Base-by-base conservation (phyloP, 352 stramenopile genomes). In the Phytophthora hibernalis region DNA sequence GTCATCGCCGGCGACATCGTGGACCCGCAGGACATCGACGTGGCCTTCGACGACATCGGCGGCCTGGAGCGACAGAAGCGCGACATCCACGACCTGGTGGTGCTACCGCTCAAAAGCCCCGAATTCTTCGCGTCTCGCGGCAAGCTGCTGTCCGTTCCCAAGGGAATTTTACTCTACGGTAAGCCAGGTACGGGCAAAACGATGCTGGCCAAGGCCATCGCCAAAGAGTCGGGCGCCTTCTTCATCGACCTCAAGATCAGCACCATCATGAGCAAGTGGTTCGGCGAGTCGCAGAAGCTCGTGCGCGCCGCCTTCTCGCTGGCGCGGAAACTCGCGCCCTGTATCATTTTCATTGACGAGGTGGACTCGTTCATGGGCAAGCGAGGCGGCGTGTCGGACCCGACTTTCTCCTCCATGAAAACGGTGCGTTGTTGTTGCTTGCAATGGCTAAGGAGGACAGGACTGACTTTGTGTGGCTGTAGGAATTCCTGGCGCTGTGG, bases 291-390 rank as follows among this genome's bases (percentile, higher is more conserved):
- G 26, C 79, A 98, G 74, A 99, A 99, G 80, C 80, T 98, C 20
- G 93, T 98, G 52, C 85, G 90, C 35, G 95, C 95, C 0, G 93
- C 91, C 18, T 98, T 98, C 76, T 93, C 85, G 45, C 76, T 99
- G 28, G 96, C 96, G 15, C 77, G 86, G 38, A 99, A 99, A 77
- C 82, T 99, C 40, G 86, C 93, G 43, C 97, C 97, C 2, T 97
- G 90, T 65, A 97, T 99, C 69, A 98, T 99, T 55, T 99, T 99
- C 70, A 98, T 99, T 50, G 97, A 99, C 73, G 97, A 99, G 70
- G 90, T 99, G 15, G 92, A 98, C 67, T 95, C 87, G 49, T 97
- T 97, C 77, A 95, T 97, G 87, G 89, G 91, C 18, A 93, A 93
- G 58, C 84, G 91, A 38, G 80, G 86, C 47, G 86, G 87, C 10